A percentile compares a stretch with the other conserved stretches of the same genome.
phyloP scores from a whole-genome alignment of 192 early-diverging fungal genomes.

The Rhizophagus sp. region DNA sequence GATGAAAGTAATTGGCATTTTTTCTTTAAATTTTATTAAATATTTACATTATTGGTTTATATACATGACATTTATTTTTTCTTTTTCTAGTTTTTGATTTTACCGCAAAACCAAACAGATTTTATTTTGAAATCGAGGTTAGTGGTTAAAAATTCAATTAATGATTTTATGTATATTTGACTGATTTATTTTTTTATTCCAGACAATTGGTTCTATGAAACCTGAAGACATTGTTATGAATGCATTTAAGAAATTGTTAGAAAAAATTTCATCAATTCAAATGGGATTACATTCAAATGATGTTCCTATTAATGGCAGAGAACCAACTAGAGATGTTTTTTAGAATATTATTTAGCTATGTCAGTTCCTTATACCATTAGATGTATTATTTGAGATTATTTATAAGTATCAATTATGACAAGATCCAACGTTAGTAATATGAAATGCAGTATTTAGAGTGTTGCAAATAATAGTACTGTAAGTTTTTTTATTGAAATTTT shows the following conservation, averaged over 20 bases:
- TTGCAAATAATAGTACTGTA: neutral
- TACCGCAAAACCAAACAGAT: conserved; percentile 76
- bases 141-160: neutral
- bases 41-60: neutral
- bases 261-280: conserved; percentile 71
- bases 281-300: conserved; percentile 48
- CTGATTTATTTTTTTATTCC: neutral
- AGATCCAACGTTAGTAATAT: too few relatives aligned
- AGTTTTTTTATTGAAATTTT: neutral
- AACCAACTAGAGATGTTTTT: neutral
- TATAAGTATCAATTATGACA: too few relatives aligned
- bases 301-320: neutral
- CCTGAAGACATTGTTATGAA: conserved; percentile 71
- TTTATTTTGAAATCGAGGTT: conserved; percentile 78
- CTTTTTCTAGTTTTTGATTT: conserved; percentile 64
- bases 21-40: too few relatives aligned
- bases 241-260: conserved; percentile 70
- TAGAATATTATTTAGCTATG: neutral
- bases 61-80: neutral
- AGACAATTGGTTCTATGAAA: conserved; percentile 74
- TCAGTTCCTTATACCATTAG: too few relatives aligned
- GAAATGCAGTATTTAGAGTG: too few relatives aligned
- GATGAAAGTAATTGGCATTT: conserved; percentile 44
- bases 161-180: neutral
- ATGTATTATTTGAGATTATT: too few relatives aligned